Evolutionary conservation across 768 basidiomycete genomes (phyloP).

Genomic region (Suillus americanus): DNA sequence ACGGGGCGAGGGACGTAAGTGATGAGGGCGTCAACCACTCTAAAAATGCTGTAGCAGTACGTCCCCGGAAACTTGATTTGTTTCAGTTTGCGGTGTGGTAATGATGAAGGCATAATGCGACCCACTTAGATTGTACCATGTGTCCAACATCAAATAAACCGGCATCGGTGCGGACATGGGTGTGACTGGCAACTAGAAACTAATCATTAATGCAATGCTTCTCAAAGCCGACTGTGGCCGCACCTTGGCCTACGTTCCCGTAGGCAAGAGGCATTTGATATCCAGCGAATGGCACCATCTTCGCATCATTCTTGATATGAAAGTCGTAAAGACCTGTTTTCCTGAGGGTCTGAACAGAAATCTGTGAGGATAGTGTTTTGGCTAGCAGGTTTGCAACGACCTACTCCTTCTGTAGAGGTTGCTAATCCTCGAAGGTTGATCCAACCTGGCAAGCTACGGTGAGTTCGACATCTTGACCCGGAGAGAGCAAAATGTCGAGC

Average conservation of each 20-base stretch:
- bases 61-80: conserved; percentile 70
- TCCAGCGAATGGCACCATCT: conserved; percentile 97
- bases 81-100: background rate
- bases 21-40: conserved; percentile 90
- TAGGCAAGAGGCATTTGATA: conserved; percentile 93
- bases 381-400: background rate
- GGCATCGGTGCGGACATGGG: conserved; percentile 77
- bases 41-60: conserved; percentile 76
- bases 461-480: conserved; percentile 1
- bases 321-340: conserved; percentile 88
- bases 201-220: conserved; percentile 9
- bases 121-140: conserved; percentile 92
- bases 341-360: conserved; percentile 34
- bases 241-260: conserved; percentile 78
- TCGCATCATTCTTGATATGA: conserved; percentile 78
- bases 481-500: background rate
- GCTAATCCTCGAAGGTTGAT: conserved; percentile 1
- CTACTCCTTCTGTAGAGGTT: background rate
- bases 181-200: conserved; percentile 78
- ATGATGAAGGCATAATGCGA: background rate
- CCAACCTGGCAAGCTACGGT: background rate
- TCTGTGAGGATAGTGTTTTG: background rate
- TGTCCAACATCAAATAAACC: conserved; percentile 98
- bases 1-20: conserved; percentile 62
- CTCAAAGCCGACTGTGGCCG: conserved; percentile 18